Percentiles rank a stretch among this genome's conserved stretches.
Conservation (phyloP, 768 basidiomycete species). For the Pleurotus tuber-regium region DNA sequence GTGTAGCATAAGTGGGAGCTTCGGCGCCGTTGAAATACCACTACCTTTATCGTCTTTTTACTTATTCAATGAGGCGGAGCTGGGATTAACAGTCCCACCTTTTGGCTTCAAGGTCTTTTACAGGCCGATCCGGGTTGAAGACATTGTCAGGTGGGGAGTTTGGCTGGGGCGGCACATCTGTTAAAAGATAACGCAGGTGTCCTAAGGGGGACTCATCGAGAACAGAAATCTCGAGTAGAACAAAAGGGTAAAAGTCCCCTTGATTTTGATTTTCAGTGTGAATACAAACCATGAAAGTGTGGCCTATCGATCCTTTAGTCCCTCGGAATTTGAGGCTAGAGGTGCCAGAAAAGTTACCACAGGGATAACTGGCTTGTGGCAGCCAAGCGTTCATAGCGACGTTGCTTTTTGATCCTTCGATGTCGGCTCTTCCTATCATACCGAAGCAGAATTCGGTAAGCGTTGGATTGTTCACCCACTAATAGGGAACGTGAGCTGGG, state of each 20-base stretch:
- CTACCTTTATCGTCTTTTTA: conserved; percentile 80
- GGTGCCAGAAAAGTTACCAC: conserved; percentile 80
- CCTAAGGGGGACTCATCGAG: conserved; percentile 77
- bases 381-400: conserved; percentile 84
- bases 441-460: conserved; percentile 78
- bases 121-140: conserved; percentile 68
- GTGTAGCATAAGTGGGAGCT: conserved; percentile 83
- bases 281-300: conserved; percentile 82
- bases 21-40: conserved; percentile 77
- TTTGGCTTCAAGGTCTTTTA: conserved; percentile 68
- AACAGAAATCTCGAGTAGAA: conserved; percentile 80
- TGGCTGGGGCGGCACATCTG: conserved; percentile 81
- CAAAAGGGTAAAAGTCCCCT: conserved; percentile 80
- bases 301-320: conserved; percentile 83
- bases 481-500: conserved; percentile 81
- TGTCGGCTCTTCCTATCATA: conserved; percentile 83
- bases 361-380: conserved; percentile 80
- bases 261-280: conserved; percentile 82
- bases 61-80: conserved; percentile 75
- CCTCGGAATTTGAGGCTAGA: conserved; percentile 77
- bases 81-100: conserved; percentile 67
- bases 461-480: conserved; percentile 78
- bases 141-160: conserved; percentile 83
- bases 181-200: conserved; percentile 80
- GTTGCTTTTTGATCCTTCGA: conserved; percentile 82